phyloP scores from a whole-genome alignment of 2,329 filamentous ascomycete genomes.

The Harringtonia aguacate region DNA sequence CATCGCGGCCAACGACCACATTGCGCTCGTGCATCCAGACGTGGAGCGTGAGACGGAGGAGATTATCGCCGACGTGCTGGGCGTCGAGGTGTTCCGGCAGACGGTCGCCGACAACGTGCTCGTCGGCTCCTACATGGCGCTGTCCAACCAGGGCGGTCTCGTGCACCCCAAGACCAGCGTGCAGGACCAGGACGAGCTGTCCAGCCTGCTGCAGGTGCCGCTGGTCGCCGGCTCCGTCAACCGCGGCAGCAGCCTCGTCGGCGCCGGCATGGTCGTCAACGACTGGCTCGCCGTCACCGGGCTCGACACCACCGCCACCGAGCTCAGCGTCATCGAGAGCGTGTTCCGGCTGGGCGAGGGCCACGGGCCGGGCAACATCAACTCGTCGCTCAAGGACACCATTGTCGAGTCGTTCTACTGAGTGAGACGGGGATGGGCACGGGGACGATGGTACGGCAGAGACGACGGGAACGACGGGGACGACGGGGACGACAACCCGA shows the following conservation, averaged over 20 bases:
- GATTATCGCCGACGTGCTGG: slow-evolving; percentile 89
- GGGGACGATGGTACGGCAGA: too few species aligned
- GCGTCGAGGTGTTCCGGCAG: slow-evolving; percentile 84
- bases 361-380: slow-evolving; percentile 65
- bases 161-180: slow-evolving; percentile 96
- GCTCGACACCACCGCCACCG: slow-evolving; percentile 91
- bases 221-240: slow-evolving; percentile 92
- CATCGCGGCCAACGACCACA: slow-evolving; percentile 93
- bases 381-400: slow-evolving; percentile 84
- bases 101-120: slow-evolving; percentile 96
- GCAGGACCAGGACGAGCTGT: slow-evolving; percentile 96
- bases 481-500: neutral
- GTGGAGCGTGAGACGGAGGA: slow-evolving; percentile 97
- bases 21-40: slow-evolving; percentile 91
- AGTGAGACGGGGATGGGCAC: too few species aligned
- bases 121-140: slow-evolving; percentile 90
- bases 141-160: slow-evolving; percentile 92
- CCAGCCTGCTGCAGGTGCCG: slow-evolving; percentile 84
- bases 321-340: slow-evolving; percentile 90
- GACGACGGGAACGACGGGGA: too few species aligned
- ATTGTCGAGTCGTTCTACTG: slow-evolving; percentile 99
- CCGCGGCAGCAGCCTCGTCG: slow-evolving; percentile 87
- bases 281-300: slow-evolving; percentile 96
- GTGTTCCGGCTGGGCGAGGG: slow-evolving; percentile 89
- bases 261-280: slow-evolving; percentile 92